These are phyloP conservation scores for Wickerhamiella parazyma DNA, from an alignment of 805 yeast species.

Conservation along the genomic window DNA sequence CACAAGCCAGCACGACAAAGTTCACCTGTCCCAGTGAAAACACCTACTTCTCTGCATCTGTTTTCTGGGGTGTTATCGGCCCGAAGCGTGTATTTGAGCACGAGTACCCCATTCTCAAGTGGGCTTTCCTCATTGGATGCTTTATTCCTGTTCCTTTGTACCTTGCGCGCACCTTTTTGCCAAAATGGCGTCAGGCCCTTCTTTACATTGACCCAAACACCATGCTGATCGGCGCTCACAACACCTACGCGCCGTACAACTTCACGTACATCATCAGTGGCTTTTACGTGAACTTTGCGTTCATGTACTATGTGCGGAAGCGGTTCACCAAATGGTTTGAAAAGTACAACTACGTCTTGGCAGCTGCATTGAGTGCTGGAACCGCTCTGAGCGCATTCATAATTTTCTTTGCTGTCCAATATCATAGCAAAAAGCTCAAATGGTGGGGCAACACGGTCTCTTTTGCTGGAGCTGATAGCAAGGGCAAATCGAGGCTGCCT, in stretches of 20 bases:
- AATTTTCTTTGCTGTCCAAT: slow-evolving; percentile 40
- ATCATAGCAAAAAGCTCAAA: slow-evolving; percentile 27
- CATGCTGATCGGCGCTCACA: slow-evolving; percentile 16
- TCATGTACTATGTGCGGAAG: slow-evolving; percentile 27
- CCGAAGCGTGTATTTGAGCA: slow-evolving; percentile 39
- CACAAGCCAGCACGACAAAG: slow-evolving; percentile 24
- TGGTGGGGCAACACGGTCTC: slow-evolving; percentile 51
- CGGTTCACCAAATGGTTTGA: slow-evolving; percentile 42
- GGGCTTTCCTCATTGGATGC: slow-evolving; percentile 48
- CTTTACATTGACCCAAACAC: slow-evolving; percentile 37
- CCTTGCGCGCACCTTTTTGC: slow-evolving; percentile 16
- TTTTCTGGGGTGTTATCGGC: slow-evolving; percentile 43
- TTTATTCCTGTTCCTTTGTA: slow-evolving; percentile 18
- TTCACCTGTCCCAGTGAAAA: slow-evolving; percentile 32
- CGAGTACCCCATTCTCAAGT: slow-evolving; percentile 46
- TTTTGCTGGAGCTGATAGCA: slow-evolving; percentile 16
- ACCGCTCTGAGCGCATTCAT: slow-evolving; percentile 44
- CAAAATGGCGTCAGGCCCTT: slow-evolving; percentile 11
- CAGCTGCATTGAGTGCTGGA: slow-evolving; percentile 47
- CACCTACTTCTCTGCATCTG: slow-evolving; percentile 36
- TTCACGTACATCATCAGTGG: slow-evolving; percentile 13
- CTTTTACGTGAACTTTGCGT: slow-evolving; percentile 12
- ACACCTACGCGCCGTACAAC: slow-evolving; percentile 19
- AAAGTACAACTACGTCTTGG: slow-evolving; percentile 36
- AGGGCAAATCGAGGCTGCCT: slow-evolving; percentile 4